Percentiles rank a stretch among this genome's conserved stretches.
phyloP scores from a whole-genome alignment of 805 yeast genomes.

The Candida multigemmis region DNA sequence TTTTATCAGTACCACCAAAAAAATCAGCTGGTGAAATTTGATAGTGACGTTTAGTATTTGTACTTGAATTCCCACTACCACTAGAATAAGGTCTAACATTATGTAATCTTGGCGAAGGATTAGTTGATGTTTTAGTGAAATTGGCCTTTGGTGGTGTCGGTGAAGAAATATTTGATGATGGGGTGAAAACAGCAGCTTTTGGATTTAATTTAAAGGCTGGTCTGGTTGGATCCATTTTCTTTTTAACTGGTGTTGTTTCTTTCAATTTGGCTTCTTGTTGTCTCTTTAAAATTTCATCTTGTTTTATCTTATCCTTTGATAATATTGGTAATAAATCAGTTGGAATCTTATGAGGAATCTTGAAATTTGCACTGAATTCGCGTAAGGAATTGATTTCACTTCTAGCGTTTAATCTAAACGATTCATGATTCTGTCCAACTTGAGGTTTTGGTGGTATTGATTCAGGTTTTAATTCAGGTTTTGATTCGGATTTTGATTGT shows the following conservation, averaged over 20 bases:
- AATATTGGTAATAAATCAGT: conserved; percentile 60
- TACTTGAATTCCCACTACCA: conserved; percentile 8
- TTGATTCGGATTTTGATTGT: conserved; percentile 3
- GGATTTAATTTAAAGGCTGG: conserved; percentile 64
- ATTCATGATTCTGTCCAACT: conserved; percentile 18
- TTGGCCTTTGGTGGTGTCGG: conserved; percentile 18
- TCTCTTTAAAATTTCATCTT: conserved; percentile 46
- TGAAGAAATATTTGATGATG: conserved; percentile 22
- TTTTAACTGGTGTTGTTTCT: conserved; percentile 14
- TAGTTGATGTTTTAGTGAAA: conserved; percentile 13
- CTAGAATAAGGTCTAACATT: conserved; percentile 20
- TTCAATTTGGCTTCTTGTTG: conserved; percentile 9
- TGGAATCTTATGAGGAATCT: conserved; percentile 56
- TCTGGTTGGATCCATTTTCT: conserved; percentile 49
- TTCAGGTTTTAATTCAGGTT: conserved; percentile 12
- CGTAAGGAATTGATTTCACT: conserved; percentile 62
- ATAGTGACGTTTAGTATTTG: conserved; percentile 19
- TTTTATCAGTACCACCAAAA: conserved; percentile 28
- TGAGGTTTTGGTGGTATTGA: conserved; percentile 25
- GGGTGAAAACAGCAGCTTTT: conserved; percentile 58
- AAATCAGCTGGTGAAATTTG: conserved; percentile 33
- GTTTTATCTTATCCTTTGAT: conserved; percentile 58
- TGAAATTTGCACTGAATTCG: conserved; percentile 75
- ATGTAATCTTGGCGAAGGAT: conserved; percentile 24
- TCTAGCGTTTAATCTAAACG: conserved; percentile 39